These are phyloP conservation scores for Solanum sparsipilum DNA, from an alignment of 257 asterid genomes.

Conservation along the genomic window DNA sequence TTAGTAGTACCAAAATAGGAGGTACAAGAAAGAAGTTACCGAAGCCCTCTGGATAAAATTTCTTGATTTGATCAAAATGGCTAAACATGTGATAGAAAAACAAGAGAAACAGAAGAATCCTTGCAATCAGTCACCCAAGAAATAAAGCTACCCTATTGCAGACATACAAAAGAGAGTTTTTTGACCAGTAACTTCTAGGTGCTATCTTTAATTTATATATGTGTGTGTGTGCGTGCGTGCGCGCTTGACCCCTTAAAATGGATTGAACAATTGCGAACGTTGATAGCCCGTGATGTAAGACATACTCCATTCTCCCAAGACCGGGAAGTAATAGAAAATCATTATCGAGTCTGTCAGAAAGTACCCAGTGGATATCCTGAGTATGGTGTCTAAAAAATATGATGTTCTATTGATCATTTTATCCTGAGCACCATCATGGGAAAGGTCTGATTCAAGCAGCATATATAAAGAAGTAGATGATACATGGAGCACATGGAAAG, in stretches of 20 bases:
- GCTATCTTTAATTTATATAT: constrained; percentile 87
- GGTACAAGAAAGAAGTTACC: too few species aligned
- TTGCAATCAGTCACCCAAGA: constrained; percentile 88
- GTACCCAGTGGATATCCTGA: constrained; percentile 91
- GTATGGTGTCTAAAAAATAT: constrained; percentile 44
- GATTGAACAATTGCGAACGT: constrained; percentile 55
- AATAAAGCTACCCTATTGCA: constrained; percentile 76
- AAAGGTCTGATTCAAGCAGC: constrained; percentile 48
- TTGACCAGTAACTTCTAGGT: constrained; percentile 58
- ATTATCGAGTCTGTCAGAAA: constrained; percentile 66
- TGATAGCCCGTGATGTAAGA: constrained; percentile 83
- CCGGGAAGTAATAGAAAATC: constrained; percentile 52
- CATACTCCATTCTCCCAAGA: constrained; percentile 87
- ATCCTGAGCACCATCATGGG: constrained; percentile 29
- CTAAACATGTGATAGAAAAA: constrained; percentile 63
- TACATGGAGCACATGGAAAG: constrained; percentile 68
- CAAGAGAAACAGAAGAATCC: constrained; percentile 57
- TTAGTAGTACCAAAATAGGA: too few species aligned
- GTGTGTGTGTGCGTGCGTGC: neutral
- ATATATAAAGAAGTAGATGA: constrained; percentile 62
- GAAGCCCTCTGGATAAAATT: too few species aligned
- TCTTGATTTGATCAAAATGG: constrained; percentile 55
- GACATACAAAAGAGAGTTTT: constrained; percentile 55
- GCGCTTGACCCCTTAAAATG: constrained; percentile 62
- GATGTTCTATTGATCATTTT: constrained; percentile 42